Conservation (phyloP, 2,329 filamentous ascomycete species). For the Pseudocercospora fijiensis region DNA sequence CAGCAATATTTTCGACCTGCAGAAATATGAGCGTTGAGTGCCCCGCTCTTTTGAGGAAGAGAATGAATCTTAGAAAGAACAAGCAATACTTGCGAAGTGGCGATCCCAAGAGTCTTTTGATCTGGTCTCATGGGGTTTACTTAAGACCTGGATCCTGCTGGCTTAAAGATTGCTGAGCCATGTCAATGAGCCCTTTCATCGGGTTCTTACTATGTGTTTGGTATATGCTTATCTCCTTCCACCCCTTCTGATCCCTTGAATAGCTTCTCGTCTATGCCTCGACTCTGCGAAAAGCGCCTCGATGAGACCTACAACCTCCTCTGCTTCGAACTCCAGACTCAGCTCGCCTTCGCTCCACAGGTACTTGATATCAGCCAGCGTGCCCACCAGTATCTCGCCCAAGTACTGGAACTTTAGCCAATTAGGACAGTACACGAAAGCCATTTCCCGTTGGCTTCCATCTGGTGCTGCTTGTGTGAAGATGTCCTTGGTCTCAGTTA, state of each 20-base stretch:
- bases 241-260: conserved; percentile 54
- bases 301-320: conserved; percentile 63
- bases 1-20: too few species aligned
- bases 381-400: conserved; percentile 62
- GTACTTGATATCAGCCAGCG: conserved; percentile 64
- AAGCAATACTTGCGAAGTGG: too few species aligned
- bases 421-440: conserved; percentile 60
- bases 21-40: too few species aligned
- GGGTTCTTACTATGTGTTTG: background rate
- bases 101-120: too few species aligned
- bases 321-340: conserved; percentile 59
- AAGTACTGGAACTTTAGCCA: conserved; percentile 68
- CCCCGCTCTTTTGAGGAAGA: too few species aligned
- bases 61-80: too few species aligned
- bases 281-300: conserved; percentile 65
- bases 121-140: too few species aligned
- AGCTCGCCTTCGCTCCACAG: conserved; percentile 65
- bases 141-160: too few species aligned
- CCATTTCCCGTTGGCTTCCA: conserved; percentile 47
- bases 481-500: conserved; percentile 57
- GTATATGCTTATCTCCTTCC: background rate
- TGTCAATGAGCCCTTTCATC: background rate
- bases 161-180: too few species aligned
- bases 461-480: conserved; percentile 51
- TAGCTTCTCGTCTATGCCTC: conserved; percentile 57